Evolutionary conservation across 345 rosid species (phyloP).

Genomic region (Murraya paniculata): DNA sequence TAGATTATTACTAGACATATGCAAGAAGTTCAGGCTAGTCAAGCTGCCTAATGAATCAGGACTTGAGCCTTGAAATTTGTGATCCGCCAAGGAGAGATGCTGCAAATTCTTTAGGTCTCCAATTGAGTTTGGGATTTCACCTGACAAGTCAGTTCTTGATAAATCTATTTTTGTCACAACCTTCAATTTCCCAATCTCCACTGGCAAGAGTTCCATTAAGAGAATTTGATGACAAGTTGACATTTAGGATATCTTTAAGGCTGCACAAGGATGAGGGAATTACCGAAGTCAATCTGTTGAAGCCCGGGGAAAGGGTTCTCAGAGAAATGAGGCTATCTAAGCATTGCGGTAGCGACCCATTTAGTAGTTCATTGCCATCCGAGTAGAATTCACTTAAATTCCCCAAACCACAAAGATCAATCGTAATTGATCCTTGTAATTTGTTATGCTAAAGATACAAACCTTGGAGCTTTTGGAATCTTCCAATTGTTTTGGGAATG

Average conservation of each 20-base stretch:
- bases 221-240: constrained; percentile 12
- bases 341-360: constrained; percentile 8
- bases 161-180: not conserved
- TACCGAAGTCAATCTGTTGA: constrained; percentile 5
- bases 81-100: not conserved
- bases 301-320: not conserved
- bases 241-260: not conserved
- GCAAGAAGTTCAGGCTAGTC: not conserved
- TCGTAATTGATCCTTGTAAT: constrained; percentile 7
- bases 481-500: constrained; percentile 15
- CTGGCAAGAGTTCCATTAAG: constrained; percentile 6
- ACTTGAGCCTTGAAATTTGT: constrained; percentile 14
- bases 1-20: constrained; percentile 1
- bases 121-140: constrained; percentile 3
- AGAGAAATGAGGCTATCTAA: constrained; percentile 1
- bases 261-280: constrained; percentile 14
- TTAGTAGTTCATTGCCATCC: constrained; percentile 2
- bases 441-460: not conserved
- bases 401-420: constrained; percentile 3
- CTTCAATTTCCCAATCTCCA: not conserved
- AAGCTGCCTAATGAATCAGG: not conserved
- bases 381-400: not conserved
- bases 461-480: constrained; percentile 3
- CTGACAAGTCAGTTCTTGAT: constrained; percentile 12
- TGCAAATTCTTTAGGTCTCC: not conserved